phyloP scores from a whole-genome alignment of 2,329 filamentous ascomycete species.

The Fusarium sp. region DNA sequence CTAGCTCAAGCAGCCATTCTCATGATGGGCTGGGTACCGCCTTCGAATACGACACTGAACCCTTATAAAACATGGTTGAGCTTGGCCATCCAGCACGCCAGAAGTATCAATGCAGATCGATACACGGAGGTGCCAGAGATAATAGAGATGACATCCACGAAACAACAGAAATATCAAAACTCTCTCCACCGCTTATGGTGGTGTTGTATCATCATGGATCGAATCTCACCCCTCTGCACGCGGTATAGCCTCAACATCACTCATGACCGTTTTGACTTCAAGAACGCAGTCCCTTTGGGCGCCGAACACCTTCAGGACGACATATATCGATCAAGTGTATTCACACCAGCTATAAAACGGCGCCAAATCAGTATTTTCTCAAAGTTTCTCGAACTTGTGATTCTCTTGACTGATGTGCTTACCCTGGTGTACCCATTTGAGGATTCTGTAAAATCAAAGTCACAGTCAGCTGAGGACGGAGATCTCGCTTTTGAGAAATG shows the following conservation, averaged over 20 bases:
- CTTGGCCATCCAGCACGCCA: not conserved
- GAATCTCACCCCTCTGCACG: not conserved
- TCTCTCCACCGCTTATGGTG: not conserved
- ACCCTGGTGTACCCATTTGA: not conserved
- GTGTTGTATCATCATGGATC: not conserved
- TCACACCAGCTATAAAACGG: not conserved
- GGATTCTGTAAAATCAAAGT: not conserved
- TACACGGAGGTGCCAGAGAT: not conserved
- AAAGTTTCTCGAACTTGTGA: not conserved
- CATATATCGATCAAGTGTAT: not conserved
- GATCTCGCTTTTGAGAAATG: not conserved
- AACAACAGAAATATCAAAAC: not conserved
- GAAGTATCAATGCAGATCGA: not conserved
- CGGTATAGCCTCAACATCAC: not conserved
- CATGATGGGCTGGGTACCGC: not conserved
- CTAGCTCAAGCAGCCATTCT: not conserved
- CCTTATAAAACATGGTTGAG: not conserved
- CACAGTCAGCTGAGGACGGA: not conserved
- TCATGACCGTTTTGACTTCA: not conserved
- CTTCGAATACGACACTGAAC: not conserved
- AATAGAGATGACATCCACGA: not conserved
- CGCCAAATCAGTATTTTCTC: not conserved
- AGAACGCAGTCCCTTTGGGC: not conserved
- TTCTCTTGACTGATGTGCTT: not conserved
- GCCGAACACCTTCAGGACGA: not conserved